phyloP scores from a whole-genome alignment of 2,329 filamentous ascomycete species.

The Fusarium mundagurra region DNA sequence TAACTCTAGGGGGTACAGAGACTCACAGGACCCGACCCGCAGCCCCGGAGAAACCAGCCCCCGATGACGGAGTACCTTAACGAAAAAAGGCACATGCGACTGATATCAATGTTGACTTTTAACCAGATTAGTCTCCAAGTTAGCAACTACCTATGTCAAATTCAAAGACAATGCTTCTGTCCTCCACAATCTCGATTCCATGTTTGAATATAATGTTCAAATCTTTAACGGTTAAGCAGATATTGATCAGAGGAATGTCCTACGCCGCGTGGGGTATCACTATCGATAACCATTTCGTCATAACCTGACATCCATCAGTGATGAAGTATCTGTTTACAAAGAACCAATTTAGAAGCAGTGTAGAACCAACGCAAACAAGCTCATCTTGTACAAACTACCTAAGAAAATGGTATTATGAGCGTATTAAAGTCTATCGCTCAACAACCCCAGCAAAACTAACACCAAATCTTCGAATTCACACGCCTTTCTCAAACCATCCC shows the following conservation, averaged over 20 bases:
- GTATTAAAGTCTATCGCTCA: neutral
- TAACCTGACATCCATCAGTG: conserved; percentile 11
- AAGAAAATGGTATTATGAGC: neutral
- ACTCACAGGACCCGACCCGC: conserved; percentile 30
- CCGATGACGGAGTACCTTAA: conserved; percentile 40
- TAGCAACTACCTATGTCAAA: neutral
- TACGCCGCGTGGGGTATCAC: conserved; percentile 10
- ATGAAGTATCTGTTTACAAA: neutral
- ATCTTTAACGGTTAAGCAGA: neutral
- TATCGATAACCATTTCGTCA: conserved; percentile 37
- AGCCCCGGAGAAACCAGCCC: conserved; percentile 36
- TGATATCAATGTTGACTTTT: neutral
- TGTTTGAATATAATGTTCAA: neutral
- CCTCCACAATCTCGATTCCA: neutral
- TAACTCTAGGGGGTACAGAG: conserved; percentile 9
- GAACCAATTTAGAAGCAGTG: neutral
- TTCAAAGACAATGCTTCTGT: neutral
- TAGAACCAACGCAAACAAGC: neutral
- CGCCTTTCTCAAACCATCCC: conserved; percentile 4
- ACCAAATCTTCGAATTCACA: conserved; percentile 5
- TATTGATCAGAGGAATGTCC: neutral
- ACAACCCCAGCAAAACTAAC: neutral
- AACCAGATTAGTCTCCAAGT: neutral
- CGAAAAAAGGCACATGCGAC: conserved; percentile 30
- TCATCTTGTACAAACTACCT: neutral